Conservation (phyloP, 371 early-diverging fungal species). For the Apophysomyces trapeziformis region DNA sequence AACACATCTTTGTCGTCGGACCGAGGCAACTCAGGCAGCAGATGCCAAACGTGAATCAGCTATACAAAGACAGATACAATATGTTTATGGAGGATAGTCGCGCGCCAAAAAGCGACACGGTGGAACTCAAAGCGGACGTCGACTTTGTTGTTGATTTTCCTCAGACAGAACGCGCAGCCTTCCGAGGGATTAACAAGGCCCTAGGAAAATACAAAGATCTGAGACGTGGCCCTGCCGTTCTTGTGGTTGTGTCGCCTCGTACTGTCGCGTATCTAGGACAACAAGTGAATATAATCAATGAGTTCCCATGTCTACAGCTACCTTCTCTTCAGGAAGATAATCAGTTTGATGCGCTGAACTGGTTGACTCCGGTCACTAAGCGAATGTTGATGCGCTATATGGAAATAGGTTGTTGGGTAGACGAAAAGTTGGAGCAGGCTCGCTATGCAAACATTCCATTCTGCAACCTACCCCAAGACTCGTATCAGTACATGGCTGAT, state of each 20-base stretch:
- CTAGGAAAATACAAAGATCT: conserved; percentile 64
- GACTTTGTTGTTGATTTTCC: conserved; percentile 56
- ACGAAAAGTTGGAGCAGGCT: conserved; percentile 75
- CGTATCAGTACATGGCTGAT: conserved; percentile 80
- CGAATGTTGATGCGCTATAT: conserved; percentile 78
- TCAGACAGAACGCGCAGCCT: conserved; percentile 60
- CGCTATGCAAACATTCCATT: conserved; percentile 89
- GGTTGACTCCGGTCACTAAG: conserved; percentile 76
- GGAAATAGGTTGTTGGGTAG: conserved; percentile 71
- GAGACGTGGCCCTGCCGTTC: conserved; percentile 69
- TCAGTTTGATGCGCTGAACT: conserved; percentile 79
- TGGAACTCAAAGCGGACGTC: conserved; percentile 52
- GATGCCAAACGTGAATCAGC: conserved; percentile 71
- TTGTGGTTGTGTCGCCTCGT: conserved; percentile 69
- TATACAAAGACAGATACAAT: conserved; percentile 37
- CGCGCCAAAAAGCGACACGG: conserved; percentile 39
- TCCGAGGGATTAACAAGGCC: conserved; percentile 50
- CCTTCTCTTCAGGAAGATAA: conserved; percentile 65
- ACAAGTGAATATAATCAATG: conserved; percentile 57
- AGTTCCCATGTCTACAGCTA: conserved; percentile 71
- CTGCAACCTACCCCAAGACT: conserved; percentile 87
- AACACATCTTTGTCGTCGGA: conserved; percentile 76
- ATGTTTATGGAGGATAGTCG: conserved; percentile 21
- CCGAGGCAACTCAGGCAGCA: conserved; percentile 63
- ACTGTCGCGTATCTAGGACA: conserved; percentile 52